phyloP scores from a whole-genome alignment of 148 eudicot genomes.

The Rhododendron henanense region DNA sequence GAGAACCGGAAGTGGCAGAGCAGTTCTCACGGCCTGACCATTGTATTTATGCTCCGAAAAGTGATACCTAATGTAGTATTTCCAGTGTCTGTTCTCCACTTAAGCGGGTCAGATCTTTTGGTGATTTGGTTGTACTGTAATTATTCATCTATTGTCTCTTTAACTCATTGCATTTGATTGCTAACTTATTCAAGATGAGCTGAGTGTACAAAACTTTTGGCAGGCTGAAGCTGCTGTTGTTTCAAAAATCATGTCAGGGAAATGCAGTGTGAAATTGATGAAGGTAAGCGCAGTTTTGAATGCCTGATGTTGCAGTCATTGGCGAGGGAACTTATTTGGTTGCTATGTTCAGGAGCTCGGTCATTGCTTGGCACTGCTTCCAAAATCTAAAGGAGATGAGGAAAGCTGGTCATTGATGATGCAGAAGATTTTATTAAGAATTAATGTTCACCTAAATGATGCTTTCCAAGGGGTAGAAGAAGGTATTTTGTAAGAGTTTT shows the following conservation, averaged over 20 bases:
- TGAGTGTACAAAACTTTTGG: constrained; percentile 24
- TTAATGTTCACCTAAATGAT: constrained; percentile 54
- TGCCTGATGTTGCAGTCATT: constrained; percentile 1
- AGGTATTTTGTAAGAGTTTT: constrained; percentile 33
- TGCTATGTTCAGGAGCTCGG: constrained; percentile 61
- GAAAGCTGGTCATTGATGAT: constrained; percentile 86
- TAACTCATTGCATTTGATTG: constrained; percentile 7
- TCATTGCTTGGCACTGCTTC: constrained; percentile 74
- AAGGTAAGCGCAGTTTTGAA: constrained; percentile 42
- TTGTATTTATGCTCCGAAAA: background rate
- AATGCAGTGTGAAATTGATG: constrained; percentile 38
- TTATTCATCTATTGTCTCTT: background rate
- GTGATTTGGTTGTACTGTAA: background rate
- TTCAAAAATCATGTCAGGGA: constrained; percentile 59
- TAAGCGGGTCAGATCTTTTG: background rate
- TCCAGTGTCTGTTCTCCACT: background rate
- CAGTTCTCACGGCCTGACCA: background rate
- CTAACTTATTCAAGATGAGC: constrained; percentile 4
- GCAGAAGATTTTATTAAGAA: constrained; percentile 60
- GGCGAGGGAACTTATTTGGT: constrained; percentile 8
- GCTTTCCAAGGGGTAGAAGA: constrained; percentile 87
- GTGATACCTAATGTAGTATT: background rate
- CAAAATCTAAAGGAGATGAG: constrained; percentile 81
- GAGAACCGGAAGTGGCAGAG: background rate
- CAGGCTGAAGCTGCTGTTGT: constrained; percentile 87